Evolutionary conservation across 1,139 yeast species (phyloP).

Genomic region (Kodamaea sp.): DNA sequence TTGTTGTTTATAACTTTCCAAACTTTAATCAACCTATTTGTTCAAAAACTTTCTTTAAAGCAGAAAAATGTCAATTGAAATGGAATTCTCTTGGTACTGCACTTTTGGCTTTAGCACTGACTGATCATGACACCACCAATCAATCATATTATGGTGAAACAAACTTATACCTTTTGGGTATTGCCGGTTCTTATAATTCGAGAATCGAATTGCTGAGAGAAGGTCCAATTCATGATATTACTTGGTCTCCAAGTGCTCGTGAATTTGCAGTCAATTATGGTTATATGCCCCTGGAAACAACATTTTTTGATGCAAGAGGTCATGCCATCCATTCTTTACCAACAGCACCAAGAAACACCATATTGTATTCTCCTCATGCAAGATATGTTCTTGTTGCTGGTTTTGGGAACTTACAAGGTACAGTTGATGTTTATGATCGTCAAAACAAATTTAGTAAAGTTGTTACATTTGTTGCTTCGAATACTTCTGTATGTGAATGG

Average conservation of each 20-base stretch:
- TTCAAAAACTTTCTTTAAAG: constrained; percentile 87
- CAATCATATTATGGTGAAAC: constrained; percentile 97
- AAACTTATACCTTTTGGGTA: constrained; percentile 82
- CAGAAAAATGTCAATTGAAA: constrained; percentile 85
- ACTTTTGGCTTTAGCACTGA: constrained; percentile 84
- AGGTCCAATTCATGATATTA: constrained; percentile 96
- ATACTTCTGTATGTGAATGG: constrained; percentile 96
- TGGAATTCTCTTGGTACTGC: constrained; percentile 98
- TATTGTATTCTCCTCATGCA: constrained; percentile 91
- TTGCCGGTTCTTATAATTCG: constrained; percentile 89
- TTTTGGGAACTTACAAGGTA: constrained; percentile 96
- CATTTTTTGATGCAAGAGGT: constrained; percentile 94
- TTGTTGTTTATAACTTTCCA: constrained; percentile 76
- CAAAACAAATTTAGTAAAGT: constrained; percentile 79
- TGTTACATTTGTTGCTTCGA: constrained; percentile 82
- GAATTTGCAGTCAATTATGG: constrained; percentile 98
- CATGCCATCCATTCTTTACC: constrained; percentile 81
- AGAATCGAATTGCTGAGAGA: constrained; percentile 83
- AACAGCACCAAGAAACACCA: constrained; percentile 84
- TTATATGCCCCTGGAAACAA: constrained; percentile 94
- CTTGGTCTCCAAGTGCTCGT: constrained; percentile 95
- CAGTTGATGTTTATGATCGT: constrained; percentile 93
- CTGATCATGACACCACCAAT: constrained; percentile 93
- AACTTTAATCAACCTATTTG: constrained; percentile 78
- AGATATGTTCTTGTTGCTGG: constrained; percentile 91